Conservation (phyloP, 2,329 filamentous ascomycete species). For the Hortaea sp. region DNA sequence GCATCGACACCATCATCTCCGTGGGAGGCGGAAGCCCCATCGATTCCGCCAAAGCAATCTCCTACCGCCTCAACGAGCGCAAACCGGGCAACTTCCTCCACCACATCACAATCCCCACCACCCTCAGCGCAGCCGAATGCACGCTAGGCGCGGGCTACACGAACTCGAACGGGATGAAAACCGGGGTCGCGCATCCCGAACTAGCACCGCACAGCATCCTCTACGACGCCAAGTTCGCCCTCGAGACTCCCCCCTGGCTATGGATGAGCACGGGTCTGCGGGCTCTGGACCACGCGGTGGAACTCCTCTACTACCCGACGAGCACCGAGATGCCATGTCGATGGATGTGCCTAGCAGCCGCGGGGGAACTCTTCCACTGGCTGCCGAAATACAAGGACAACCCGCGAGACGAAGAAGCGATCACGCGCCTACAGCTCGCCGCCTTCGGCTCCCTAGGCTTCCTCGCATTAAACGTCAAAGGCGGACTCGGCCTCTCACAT, state of each 20-base stretch:
- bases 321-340: slow-evolving; percentile 42
- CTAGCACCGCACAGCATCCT: slow-evolving; percentile 40
- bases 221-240: slow-evolving; percentile 43
- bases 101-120: slow-evolving; percentile 41
- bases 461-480: slow-evolving; percentile 40
- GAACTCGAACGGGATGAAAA: slow-evolving; percentile 39
- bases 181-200: slow-evolving; percentile 33
- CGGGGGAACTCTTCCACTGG: slow-evolving; percentile 37
- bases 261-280: slow-evolving; percentile 44
- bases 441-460: slow-evolving; percentile 43
- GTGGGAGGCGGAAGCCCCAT: slow-evolving; percentile 48
- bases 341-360: slow-evolving; percentile 36
- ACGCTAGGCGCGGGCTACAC: slow-evolving; percentile 45
- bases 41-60: slow-evolving; percentile 41
- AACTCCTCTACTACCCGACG: slow-evolving; percentile 43
- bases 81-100: slow-evolving; percentile 26
- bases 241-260: slow-evolving; percentile 41
- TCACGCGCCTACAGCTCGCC: slow-evolving; percentile 44
- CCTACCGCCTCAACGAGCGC: slow-evolving; percentile 33
- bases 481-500: slow-evolving; percentile 39
- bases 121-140: slow-evolving; percentile 45
- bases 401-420: slow-evolving; percentile 36
- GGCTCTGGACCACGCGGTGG: slow-evolving; percentile 47
- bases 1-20: slow-evolving; percentile 45
- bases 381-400: slow-evolving; percentile 38